Evolutionary conservation across 2,329 filamentous ascomycete species (phyloP).

Genomic region (Diaporthe citrichinensis): DNA sequence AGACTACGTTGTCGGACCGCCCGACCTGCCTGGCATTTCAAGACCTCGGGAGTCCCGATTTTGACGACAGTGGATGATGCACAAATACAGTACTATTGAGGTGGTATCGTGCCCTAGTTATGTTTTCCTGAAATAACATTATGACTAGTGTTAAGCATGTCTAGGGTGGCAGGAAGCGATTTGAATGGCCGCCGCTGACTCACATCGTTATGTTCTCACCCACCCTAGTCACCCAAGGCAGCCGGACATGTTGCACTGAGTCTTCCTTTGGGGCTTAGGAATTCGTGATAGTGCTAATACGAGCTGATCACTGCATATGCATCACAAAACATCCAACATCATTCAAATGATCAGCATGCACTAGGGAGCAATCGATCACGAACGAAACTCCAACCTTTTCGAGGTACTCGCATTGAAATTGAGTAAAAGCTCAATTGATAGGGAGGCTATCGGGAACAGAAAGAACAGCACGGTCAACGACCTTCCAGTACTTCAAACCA

Average conservation of each 20-base stretch:
- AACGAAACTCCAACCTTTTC: background rate
- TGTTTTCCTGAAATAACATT: background rate
- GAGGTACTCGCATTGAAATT: background rate
- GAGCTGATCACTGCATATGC: background rate
- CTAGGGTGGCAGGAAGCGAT: background rate
- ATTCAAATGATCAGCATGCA: background rate
- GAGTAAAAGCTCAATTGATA: background rate
- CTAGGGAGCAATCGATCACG: background rate
- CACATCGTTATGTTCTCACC: background rate
- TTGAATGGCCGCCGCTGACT: background rate
- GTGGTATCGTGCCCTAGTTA: background rate
- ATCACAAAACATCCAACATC: background rate
- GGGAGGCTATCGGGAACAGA: too few relatives aligned
- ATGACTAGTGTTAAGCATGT: background rate
- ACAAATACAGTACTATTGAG: background rate
- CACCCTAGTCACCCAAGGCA: background rate
- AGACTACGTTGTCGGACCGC: background rate
- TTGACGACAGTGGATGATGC: background rate
- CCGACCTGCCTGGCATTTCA: background rate
- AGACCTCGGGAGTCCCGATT: background rate
- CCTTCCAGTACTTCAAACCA: too few relatives aligned
- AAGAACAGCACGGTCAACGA: too few relatives aligned
- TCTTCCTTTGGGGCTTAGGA: constrained; percentile 13
- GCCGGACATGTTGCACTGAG: background rate
- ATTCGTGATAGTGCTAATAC: background rate